phyloP scores from a whole-genome alignment of 805 yeast species.

The Maudiozyma saulgeensis region DNA sequence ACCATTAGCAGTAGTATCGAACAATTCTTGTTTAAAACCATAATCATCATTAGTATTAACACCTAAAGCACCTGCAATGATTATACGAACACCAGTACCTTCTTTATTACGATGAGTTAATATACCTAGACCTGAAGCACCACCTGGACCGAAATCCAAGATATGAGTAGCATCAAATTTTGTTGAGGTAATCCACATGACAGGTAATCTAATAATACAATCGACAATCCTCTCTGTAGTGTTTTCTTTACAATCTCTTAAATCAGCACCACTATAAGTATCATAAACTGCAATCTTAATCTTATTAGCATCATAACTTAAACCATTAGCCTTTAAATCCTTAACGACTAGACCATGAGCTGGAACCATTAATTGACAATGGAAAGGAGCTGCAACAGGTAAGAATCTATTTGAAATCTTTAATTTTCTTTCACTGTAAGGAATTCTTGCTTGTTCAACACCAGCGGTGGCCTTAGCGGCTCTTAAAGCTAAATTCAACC shows the following conservation, averaged over 20 bases:
- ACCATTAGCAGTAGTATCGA: conserved; percentile 54
- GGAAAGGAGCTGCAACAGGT: conserved; percentile 96
- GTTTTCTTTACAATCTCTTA: conserved; percentile 47
- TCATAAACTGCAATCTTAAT: conserved; percentile 84
- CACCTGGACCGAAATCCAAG: conserved; percentile 98
- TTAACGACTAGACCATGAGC: conserved; percentile 58
- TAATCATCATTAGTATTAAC: conserved; percentile 66
- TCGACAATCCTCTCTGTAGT: conserved; percentile 62
- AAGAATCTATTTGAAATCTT: conserved; percentile 88
- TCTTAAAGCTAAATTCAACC: conserved; percentile 85
- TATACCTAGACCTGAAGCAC: conserved; percentile 91
- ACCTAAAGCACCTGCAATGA: conserved; percentile 87
- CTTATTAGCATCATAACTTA: conserved; percentile 45
- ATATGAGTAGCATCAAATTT: conserved; percentile 75
- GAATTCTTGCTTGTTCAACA: conserved; percentile 89
- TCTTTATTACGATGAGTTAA: conserved; percentile 96
- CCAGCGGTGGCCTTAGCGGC: conserved; percentile 93
- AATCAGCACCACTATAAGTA: conserved; percentile 75
- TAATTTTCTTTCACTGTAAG: conserved; percentile 86
- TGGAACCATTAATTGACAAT: conserved; percentile 69
- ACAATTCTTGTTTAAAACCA: conserved; percentile 92
- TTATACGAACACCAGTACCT: conserved; percentile 93
- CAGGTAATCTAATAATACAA: conserved; percentile 82
- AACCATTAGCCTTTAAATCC: conserved; percentile 52
- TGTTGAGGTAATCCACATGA: conserved; percentile 91